Conservation (phyloP, 2,329 filamentous ascomycete species). For the Didymella glomerata region DNA sequence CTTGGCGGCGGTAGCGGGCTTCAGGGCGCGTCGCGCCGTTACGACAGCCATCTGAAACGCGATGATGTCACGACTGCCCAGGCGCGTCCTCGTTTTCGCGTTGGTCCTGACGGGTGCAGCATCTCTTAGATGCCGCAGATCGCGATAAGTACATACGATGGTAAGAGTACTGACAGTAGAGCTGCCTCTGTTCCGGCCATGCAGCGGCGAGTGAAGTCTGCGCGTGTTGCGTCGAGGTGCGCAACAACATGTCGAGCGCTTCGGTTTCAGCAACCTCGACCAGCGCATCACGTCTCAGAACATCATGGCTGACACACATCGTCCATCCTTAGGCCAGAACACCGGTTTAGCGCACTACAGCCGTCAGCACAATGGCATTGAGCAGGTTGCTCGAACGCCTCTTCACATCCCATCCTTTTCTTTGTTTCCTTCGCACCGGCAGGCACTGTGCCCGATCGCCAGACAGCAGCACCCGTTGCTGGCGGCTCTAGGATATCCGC, state of each 20-base stretch:
- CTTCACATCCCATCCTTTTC: neutral
- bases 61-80: slow-evolving; percentile 10
- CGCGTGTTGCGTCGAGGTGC: neutral
- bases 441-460: slow-evolving; percentile 9
- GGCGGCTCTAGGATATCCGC: neutral
- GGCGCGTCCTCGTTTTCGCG: neutral
- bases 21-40: slow-evolving; percentile 6
- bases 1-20: neutral
- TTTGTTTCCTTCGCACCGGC: slow-evolving; percentile 6
- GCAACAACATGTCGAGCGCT: neutral
- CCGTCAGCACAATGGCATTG: slow-evolving; percentile 9
- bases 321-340: slow-evolving; percentile 7
- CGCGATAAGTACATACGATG: neutral
- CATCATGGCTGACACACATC: slow-evolving; percentile 15
- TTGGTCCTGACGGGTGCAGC: neutral
- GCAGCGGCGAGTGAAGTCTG: neutral
- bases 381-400: neutral
- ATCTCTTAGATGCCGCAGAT: neutral
- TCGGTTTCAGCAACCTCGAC: slow-evolving; percentile 16
- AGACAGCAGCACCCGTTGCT: neutral
- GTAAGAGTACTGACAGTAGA: neutral
- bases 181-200: neutral
- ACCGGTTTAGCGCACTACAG: slow-evolving; percentile 5
- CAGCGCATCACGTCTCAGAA: slow-evolving; percentile 17
- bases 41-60: slow-evolving; percentile 13